Conservation (phyloP, 1,139 yeast genomes). For the Sugiyamaella japonica region DNA sequence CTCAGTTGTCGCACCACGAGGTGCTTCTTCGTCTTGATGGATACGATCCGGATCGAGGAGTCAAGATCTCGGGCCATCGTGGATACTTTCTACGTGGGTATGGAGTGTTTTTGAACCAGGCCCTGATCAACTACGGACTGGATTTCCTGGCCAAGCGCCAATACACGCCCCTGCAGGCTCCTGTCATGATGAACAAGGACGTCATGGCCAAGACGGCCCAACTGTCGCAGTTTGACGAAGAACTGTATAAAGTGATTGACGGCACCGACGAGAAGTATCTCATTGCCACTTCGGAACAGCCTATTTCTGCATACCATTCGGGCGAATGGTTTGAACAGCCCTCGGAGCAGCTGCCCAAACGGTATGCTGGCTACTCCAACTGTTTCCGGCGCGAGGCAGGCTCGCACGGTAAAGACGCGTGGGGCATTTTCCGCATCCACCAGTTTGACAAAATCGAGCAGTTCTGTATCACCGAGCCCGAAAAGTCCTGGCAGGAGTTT, state of each 20-base stretch:
- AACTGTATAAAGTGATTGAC: constrained; percentile 91
- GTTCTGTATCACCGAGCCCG: constrained; percentile 91
- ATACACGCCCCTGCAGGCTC: constrained; percentile 93
- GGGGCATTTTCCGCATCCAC: constrained; percentile 99
- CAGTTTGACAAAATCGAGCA: constrained; percentile 98
- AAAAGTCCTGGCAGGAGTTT: constrained; percentile 95
- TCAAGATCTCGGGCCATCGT: constrained; percentile 96
- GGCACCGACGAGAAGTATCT: constrained; percentile 97
- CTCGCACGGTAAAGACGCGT: constrained; percentile 98
- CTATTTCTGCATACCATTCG: constrained; percentile 96
- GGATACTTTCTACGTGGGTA: constrained; percentile 93
- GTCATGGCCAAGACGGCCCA: constrained; percentile 99
- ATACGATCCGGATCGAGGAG: constrained; percentile 98
- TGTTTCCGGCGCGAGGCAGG: constrained; percentile 99
- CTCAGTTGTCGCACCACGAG: constrained; percentile 91
- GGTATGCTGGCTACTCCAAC: constrained; percentile 95
- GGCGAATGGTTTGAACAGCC: constrained; percentile 99
- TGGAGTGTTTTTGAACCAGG: constrained; percentile 98
- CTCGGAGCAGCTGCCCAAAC: constrained; percentile 88
- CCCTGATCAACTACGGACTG: constrained; percentile 93
- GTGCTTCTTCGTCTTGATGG: constrained; percentile 92
- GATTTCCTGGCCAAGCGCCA: constrained; percentile 76
- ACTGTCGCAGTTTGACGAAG: constrained; percentile 96
- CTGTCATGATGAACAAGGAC: constrained; percentile 99
- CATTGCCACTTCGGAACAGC: constrained; percentile 99